A percentile compares a stretch with the other conserved stretches of the same genome.
Conservation (phyloP, 768 basidiomycete species). For the Leccinum disarticulatum region DNA sequence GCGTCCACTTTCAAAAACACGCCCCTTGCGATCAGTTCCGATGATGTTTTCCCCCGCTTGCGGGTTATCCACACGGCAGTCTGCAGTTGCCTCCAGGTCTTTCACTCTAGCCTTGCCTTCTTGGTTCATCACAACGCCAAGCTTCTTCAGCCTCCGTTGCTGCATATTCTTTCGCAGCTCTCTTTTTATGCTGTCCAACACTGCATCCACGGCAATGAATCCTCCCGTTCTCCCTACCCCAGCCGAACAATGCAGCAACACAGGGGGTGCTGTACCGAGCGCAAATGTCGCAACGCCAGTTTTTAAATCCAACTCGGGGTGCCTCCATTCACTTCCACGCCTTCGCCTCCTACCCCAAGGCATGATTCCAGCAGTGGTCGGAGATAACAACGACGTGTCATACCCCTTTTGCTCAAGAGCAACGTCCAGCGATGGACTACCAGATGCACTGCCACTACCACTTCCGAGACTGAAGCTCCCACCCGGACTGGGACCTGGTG, state of each 20-base stretch:
- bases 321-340: conserved; percentile 28
- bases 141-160: conserved; percentile 9
- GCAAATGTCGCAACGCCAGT: conserved; percentile 59
- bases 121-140: neutral
- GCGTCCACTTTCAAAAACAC: conserved; percentile 8
- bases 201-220: conserved; percentile 85
- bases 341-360: conserved; percentile 6
- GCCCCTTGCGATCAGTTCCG: conserved; percentile 5
- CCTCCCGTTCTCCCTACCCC: conserved; percentile 95
- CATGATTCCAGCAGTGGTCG: conserved; percentile 10
- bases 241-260: conserved; percentile 88
- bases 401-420: conserved; percentile 4
- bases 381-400: conserved; percentile 16
- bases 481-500: conserved; percentile 32
- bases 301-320: conserved; percentile 47
- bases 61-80: conserved; percentile 6
- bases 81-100: conserved; percentile 5
- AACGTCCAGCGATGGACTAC: conserved; percentile 19
- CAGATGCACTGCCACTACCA: conserved; percentile 16
- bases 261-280: conserved; percentile 48
- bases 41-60: conserved; percentile 7
- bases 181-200: conserved; percentile 70
- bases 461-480: conserved; percentile 24
- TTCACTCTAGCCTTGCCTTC: conserved; percentile 3
- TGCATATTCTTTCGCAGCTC: conserved; percentile 49